Conservation (phyloP, 2,329 filamentous ascomycete species). For the Trichoderma oligosporum region DNA sequence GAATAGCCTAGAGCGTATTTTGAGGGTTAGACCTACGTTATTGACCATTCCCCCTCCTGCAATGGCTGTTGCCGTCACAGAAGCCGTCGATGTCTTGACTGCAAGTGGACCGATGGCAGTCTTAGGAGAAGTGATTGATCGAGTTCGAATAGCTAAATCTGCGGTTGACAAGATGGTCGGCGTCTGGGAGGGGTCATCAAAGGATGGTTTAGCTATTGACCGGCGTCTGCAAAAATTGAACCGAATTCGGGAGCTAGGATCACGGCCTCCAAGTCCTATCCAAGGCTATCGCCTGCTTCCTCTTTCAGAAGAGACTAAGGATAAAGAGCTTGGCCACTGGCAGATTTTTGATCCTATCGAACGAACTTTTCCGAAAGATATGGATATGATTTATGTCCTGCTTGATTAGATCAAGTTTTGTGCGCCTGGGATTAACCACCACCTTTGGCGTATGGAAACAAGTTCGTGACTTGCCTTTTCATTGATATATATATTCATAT, state of each 20-base stretch:
- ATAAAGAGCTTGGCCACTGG: slow-evolving; percentile 33
- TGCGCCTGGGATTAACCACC: neutral
- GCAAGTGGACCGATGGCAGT: slow-evolving; percentile 53
- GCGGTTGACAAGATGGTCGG: slow-evolving; percentile 53
- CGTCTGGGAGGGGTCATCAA: slow-evolving; percentile 57
- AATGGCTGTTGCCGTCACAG: slow-evolving; percentile 57
- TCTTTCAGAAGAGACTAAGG: slow-evolving; percentile 27
- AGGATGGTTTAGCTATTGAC: slow-evolving; percentile 47
- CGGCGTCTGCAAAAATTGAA: slow-evolving; percentile 35
- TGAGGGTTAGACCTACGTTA: slow-evolving; percentile 31
- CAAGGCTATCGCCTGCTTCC: slow-evolving; percentile 33
- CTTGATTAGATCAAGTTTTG: slow-evolving; percentile 25
- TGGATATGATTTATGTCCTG: slow-evolving; percentile 37
- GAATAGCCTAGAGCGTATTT: slow-evolving; percentile 39
- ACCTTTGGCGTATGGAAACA: neutral
- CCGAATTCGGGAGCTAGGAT: slow-evolving; percentile 33
- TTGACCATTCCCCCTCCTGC: slow-evolving; percentile 55
- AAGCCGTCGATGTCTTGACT: slow-evolving; percentile 64
- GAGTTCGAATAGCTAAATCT: slow-evolving; percentile 50
- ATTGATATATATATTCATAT: neutral
- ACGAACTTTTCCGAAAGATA: slow-evolving; percentile 34
- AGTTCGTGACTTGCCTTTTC: neutral
- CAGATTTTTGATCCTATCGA: slow-evolving; percentile 37
- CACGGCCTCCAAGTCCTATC: slow-evolving; percentile 27
- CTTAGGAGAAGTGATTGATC: slow-evolving; percentile 50